Percentiles rank a stretch among this genome's conserved stretches.
These are phyloP conservation scores for Blumeria graminis DNA, from an alignment of 2,329 filamentous ascomycete species.

Conservation along the genomic window DNA sequence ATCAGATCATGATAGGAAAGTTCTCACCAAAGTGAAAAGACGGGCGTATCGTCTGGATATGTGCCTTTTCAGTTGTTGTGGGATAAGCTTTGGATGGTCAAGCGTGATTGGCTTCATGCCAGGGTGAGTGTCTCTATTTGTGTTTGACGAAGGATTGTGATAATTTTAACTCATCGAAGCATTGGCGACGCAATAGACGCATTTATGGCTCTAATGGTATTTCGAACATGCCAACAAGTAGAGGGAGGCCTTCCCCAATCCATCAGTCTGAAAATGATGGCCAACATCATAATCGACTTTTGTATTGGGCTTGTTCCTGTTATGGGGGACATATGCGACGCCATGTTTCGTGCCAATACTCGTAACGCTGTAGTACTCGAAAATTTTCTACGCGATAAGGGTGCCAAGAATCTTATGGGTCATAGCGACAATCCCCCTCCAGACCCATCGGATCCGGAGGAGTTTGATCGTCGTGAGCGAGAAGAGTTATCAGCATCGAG, in stretches of 20 bases:
- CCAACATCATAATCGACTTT: constrained; percentile 59
- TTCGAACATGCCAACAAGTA: constrained; percentile 46
- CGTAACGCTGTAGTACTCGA: constrained; percentile 45
- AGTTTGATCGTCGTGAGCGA: constrained; percentile 21
- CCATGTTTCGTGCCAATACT: constrained; percentile 47
- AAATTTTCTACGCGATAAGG: constrained; percentile 41
- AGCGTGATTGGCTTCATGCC: constrained; percentile 69
- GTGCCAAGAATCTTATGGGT: constrained; percentile 28
- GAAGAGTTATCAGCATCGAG: constrained; percentile 12
- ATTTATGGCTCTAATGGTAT: constrained; percentile 50
- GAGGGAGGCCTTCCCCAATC: constrained; percentile 47
- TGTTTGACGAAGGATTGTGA: not conserved
- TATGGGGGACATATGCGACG: constrained; percentile 52
- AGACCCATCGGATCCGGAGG: constrained; percentile 28
- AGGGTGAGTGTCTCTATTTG: constrained; percentile 28
- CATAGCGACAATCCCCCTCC: constrained; percentile 13
- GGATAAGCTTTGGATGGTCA: constrained; percentile 72
- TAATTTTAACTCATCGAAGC: constrained; percentile 18
- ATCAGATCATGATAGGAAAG: constrained; percentile 53
- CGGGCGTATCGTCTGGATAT: constrained; percentile 71
- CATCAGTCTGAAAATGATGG: constrained; percentile 46
- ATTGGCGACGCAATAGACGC: constrained; percentile 54
- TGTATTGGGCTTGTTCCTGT: constrained; percentile 50
- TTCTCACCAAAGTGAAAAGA: constrained; percentile 69
- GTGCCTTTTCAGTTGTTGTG: constrained; percentile 56